Conservation (phyloP, 208 protist genomes). For the Trypanosoma congolense region DNA sequence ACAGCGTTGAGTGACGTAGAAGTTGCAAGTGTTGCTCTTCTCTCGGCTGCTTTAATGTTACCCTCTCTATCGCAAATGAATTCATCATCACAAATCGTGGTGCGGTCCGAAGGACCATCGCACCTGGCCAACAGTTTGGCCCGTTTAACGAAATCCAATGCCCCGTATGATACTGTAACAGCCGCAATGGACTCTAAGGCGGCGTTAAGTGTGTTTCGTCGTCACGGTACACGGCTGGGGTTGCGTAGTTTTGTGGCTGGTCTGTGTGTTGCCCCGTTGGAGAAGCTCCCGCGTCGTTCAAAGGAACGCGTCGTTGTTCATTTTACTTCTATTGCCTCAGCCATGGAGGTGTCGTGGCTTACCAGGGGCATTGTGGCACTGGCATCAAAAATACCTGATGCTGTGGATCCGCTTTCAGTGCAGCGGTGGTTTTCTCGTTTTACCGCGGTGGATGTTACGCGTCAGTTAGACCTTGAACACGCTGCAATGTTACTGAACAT, state of each 20-base stretch:
- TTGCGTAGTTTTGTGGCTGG: conserved; percentile 60
- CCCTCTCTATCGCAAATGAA: background rate
- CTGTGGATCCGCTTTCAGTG: conserved; percentile 61
- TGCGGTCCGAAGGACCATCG: too few relatives aligned
- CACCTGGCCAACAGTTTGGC: too few relatives aligned
- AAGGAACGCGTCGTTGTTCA: conserved; percentile 58
- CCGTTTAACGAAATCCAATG: background rate
- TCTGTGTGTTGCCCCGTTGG: conserved; percentile 42
- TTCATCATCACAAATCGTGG: too few relatives aligned
- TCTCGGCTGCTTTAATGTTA: conserved; percentile 24
- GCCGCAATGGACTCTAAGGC: background rate
- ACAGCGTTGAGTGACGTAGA: conserved; percentile 25
- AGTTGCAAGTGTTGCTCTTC: conserved; percentile 16
- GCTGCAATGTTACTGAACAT: conserved; percentile 44
- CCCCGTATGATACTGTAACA: background rate
- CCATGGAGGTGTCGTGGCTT: conserved; percentile 41
- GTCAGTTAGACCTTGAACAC: conserved; percentile 34
- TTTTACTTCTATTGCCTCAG: conserved; percentile 52
- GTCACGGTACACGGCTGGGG: conserved; percentile 36
- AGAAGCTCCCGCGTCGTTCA: conserved; percentile 32
- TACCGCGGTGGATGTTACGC: conserved; percentile 50
- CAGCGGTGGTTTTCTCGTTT: conserved; percentile 74
- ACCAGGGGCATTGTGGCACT: conserved; percentile 38
- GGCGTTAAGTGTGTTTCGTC: conserved; percentile 48
- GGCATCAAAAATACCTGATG: conserved; percentile 17